Conservation (phyloP, 2,329 filamentous ascomycete genomes). For the Apiospora phragmitis region DNA sequence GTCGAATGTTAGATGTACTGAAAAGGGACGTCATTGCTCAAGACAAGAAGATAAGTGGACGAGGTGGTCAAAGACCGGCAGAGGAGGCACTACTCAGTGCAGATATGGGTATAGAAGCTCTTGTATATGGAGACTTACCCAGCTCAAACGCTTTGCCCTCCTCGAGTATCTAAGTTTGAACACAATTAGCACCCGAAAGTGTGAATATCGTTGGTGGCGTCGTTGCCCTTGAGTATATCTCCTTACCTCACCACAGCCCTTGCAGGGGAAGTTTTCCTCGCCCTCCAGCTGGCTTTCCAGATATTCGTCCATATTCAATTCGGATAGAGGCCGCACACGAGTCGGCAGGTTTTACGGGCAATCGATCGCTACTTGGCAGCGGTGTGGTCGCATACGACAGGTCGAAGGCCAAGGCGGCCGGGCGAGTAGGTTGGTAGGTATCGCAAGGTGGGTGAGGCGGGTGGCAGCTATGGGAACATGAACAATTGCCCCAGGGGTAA, state of each 20-base stretch:
- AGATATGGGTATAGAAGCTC: constrained; percentile 1
- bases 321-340: not conserved
- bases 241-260: constrained; percentile 86
- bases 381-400: constrained; percentile 5
- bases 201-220: constrained; percentile 15
- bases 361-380: constrained; percentile 1
- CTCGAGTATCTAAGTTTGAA: constrained; percentile 75
- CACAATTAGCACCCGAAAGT: constrained; percentile 24
- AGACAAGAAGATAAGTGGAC: not conserved
- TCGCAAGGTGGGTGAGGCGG: not conserved
- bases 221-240: constrained; percentile 18
- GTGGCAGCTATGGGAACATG: not conserved
- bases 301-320: constrained; percentile 57
- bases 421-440: not conserved
- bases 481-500: constrained; percentile 9
- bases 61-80: constrained; percentile 3
- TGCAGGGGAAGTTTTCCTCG: constrained; percentile 86
- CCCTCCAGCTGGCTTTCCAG: constrained; percentile 68
- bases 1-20: not conserved
- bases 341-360: not conserved
- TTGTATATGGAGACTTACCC: constrained; percentile 56
- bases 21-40: not conserved
- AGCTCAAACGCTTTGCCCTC: constrained; percentile 98
- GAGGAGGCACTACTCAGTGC: not conserved
- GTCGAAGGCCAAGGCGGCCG: not conserved